Evolutionary conservation across 1,284 basidiomycete species (phyloP), one percentile per base, ranked within the genome.

Genomic region (Papiliotrema flavescens): DNA sequence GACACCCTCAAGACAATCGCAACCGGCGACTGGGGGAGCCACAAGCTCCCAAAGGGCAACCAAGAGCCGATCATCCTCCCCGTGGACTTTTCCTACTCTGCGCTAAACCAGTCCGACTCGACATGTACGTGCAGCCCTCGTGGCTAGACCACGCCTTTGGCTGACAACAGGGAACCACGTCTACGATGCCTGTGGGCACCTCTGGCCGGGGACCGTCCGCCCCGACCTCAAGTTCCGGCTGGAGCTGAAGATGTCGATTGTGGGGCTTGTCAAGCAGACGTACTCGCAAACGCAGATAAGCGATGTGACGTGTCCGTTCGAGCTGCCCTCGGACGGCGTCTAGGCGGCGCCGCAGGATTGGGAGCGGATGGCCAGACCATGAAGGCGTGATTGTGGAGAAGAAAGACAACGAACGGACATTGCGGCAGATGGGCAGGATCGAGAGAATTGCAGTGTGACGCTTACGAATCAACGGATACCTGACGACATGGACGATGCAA

Each of bases 21-120:
- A 0, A 78, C 77, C 1, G 90, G 90, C 5, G 79, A 83, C 61
- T 76, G 84, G 53, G 81, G 82, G 2, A 73, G 78, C 32, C 75
- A 78, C 51, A 84, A 80, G 1, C 70, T 91, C 2, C 81, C 84
- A 11, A 85, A 88, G 20, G 86, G 85, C 65, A 52, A 74, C 32
- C 84, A 85, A 66, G 79, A 83, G 6, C 70, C 83, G 35, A 77
- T 93, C 35, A 70, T 81, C 41, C 60, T 94, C 19, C 90, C 90
- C 0, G 76, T 94, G 50, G 86, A 85, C 62, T 91, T 93, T 74
- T 83, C 84, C 0, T 93, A 92, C 69, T 58, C 83, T n/a, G 88
- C 86, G 0, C 77, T 82, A n/a, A 93, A 94, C 69, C 80, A 82
- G 47, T 83, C 85, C 1, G 90, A 94, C 75, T 78, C 80, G 39